Base-by-base conservation (phyloP, 345 rosid genomes). In the Eucalyptus globulus region DNA sequence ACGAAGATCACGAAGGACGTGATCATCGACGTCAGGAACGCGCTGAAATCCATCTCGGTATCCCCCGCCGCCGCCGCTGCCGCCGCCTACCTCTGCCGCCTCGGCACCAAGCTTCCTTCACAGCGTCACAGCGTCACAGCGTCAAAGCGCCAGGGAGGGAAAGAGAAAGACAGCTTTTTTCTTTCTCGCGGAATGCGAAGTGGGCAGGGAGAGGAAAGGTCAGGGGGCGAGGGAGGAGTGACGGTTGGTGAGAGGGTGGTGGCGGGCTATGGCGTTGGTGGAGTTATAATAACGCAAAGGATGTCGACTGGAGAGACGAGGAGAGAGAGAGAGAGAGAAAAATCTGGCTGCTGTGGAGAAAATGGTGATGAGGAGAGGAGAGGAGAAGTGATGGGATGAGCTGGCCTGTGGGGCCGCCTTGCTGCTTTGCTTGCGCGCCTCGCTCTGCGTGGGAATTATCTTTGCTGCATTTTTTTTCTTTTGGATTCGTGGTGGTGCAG, bases 281-380 rank as follows among this genome's bases (percentile, higher is more conserved):
- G 86, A 69, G 86, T 89, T 67, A 86, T 86, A 86, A 67, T 89
- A 89, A 89, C 50, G 88, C 90, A 53, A 89, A 89, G 5, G 43
- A 76, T 21, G 47, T 76, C 85, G 76, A 31, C 15, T 37, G 17
- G 24, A n/a, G 3, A 53, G 10, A 81, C 9, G 8, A 60, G 80
- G 43, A 80, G 54, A 43, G 43, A 37, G n/a, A n/a, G n/a, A n/a
- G n/a, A n/a, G 50, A 53, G 56, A 53, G 58, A 53, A 0, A 53
- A 53, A 53, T 53, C 11, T 19, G 58, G 58, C 58, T 19, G 26
- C 5, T 4, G 54, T 50, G 54, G 50, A 49, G 49, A 47, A 47
- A 47, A 49, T 5, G 51, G 16, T 49, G 51, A 0, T 50, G 53
- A 14, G 0, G 53, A n/a, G 15, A 0, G 53, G 4, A n/a, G 43